Evolutionary conservation across 2,329 filamentous ascomycete genomes (phyloP).

Genomic region (Mollisiaceae sp.): DNA sequence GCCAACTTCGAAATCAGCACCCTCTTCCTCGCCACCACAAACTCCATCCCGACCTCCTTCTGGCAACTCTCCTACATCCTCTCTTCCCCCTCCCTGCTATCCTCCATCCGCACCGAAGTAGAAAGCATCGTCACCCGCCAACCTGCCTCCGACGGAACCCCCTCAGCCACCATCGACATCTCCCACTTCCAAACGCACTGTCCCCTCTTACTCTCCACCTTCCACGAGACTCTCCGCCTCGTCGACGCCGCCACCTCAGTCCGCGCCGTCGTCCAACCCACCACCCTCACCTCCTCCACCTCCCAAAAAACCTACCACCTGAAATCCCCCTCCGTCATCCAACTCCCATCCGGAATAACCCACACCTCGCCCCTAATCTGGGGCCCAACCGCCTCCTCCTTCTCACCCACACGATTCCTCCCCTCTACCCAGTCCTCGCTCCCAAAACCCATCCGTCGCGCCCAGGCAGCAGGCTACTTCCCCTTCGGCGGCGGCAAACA

Average conservation of each 20-base stretch:
- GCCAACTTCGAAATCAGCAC: constrained; percentile 45
- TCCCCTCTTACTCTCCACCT: constrained; percentile 51
- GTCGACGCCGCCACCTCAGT: constrained; percentile 46
- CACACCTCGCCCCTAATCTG: constrained; percentile 50
- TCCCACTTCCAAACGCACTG: constrained; percentile 45
- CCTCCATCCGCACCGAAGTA: constrained; percentile 43
- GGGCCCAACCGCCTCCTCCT: constrained; percentile 49
- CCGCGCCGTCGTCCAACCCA: constrained; percentile 50
- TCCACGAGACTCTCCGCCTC: constrained; percentile 52
- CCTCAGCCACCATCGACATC: constrained; percentile 29
- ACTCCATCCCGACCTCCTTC: constrained; percentile 48
- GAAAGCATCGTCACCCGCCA: constrained; percentile 23
- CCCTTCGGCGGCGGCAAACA: constrained; percentile 49
- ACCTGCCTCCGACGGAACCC: constrained; percentile 14
- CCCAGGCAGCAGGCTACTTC: constrained; percentile 42
- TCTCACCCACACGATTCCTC: constrained; percentile 51
- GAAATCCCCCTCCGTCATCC: constrained; percentile 49
- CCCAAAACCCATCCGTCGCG: constrained; percentile 27
- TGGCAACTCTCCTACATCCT: constrained; percentile 47
- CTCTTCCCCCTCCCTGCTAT: constrained; percentile 38
- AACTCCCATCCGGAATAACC: constrained; percentile 51
- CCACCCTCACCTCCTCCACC: constrained; percentile 43
- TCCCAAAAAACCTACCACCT: constrained; percentile 47
- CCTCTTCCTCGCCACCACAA: constrained; percentile 43
- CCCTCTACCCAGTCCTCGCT: constrained; percentile 28